These are phyloP conservation scores for Vigna reflexopilosa DNA, from an alignment of 306 rosid species.

Conservation along the genomic window DNA sequence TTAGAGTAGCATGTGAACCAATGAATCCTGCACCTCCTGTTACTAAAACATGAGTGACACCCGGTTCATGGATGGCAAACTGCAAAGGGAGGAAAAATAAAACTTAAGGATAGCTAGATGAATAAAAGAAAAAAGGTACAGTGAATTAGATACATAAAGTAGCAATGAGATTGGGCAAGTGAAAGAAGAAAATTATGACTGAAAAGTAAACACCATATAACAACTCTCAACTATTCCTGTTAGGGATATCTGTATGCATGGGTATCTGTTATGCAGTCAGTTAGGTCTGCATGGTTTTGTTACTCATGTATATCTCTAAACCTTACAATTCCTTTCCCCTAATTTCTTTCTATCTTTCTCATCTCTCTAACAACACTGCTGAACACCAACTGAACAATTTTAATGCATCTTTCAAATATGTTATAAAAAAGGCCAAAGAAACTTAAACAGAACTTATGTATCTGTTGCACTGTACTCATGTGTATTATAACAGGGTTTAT, in stretches of 20 bases:
- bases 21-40: constrained; percentile 98
- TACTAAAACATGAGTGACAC: constrained; percentile 89
- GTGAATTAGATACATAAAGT: background rate
- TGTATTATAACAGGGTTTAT: constrained; percentile 2
- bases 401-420: background rate
- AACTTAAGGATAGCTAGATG: constrained; percentile 14
- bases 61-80: constrained; percentile 73
- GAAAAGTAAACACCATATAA: no score
- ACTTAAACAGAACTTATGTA: background rate
- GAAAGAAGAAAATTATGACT: constrained; percentile 13
- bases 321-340: no score
- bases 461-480: background rate
- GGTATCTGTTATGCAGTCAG: no score
- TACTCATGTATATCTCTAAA: no score
- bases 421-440: constrained; percentile 11
- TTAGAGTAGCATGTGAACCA: constrained; percentile 90
- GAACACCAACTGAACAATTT: background rate
- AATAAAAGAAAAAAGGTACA: constrained; percentile 3
- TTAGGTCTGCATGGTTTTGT: no score
- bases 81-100: constrained; percentile 42
- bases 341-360: background rate
- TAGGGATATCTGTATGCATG: no score
- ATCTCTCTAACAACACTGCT: constrained; percentile 1
- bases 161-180: background rate
- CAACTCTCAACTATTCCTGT: no score